These are phyloP conservation scores for Dalbergia cultrata DNA, from an alignment of 306 rosid genomes.

Conservation along the genomic window DNA sequence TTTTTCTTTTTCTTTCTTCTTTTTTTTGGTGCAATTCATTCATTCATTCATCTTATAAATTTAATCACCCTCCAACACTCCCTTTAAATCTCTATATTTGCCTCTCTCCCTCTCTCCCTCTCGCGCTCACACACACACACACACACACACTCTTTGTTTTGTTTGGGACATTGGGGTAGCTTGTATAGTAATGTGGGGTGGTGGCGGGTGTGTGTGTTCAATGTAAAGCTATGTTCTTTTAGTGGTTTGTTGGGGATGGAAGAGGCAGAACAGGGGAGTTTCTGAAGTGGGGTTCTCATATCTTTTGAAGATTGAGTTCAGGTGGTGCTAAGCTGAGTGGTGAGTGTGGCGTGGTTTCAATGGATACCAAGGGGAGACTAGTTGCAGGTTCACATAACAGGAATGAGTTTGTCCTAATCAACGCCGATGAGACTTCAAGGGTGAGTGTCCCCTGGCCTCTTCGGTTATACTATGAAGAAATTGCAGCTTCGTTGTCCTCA, in stretches of 20 bases:
- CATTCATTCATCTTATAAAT: background rate
- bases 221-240: slow-evolving; percentile 47
- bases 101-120: slow-evolving; percentile 43
- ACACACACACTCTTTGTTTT: background rate
- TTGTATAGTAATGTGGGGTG: slow-evolving; percentile 39
- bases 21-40: background rate
- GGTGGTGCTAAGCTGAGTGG: slow-evolving; percentile 9
- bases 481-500: slow-evolving; percentile 42
- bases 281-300: slow-evolving; percentile 45
- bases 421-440: slow-evolving; percentile 80
- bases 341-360: slow-evolving; percentile 34
- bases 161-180: background rate
- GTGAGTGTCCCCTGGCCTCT: slow-evolving; percentile 53
- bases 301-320: slow-evolving; percentile 46
- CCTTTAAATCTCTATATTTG: slow-evolving; percentile 29
- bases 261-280: slow-evolving; percentile 33
- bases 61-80: slow-evolving; percentile 43
- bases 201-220: slow-evolving; percentile 2
- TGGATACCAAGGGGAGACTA: slow-evolving; percentile 75
- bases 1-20: background rate
- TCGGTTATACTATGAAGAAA: slow-evolving; percentile 13
- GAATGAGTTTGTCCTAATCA: slow-evolving; percentile 83
- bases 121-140: background rate
- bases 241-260: slow-evolving; percentile 36
- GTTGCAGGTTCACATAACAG: slow-evolving; percentile 85